phyloP scores from a whole-genome alignment of 306 rosid genomes.

The Senna siamea region DNA sequence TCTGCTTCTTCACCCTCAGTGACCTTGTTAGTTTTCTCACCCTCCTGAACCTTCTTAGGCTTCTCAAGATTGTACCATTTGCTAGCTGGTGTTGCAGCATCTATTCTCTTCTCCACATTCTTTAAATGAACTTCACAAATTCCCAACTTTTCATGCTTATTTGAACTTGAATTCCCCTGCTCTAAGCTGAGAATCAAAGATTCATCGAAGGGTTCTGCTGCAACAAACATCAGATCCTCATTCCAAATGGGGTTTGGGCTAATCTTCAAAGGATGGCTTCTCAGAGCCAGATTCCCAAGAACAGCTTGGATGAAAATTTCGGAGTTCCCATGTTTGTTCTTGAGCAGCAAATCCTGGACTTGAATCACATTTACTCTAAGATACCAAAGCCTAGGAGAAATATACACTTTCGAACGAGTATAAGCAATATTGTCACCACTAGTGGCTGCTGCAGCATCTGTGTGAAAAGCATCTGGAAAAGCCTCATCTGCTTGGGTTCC shows the following conservation, averaged over 20 bases:
- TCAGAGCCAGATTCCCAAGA: constrained; percentile 43
- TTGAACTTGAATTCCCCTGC: constrained; percentile 17
- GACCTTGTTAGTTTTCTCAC: neutral
- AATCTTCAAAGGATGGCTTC: constrained; percentile 36
- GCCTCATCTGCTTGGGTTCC: constrained; percentile 60
- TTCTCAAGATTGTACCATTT: constrained; percentile 43
- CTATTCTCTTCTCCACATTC: constrained; percentile 40
- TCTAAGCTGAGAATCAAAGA: constrained; percentile 40
- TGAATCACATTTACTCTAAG: constrained; percentile 54
- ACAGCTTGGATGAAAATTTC: constrained; percentile 39
- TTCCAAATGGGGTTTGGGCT: constrained; percentile 50
- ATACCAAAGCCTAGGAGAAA: constrained; percentile 60
- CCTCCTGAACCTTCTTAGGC: constrained; percentile 16
- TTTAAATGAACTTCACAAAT: constrained; percentile 42
- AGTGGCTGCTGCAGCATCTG: constrained; percentile 28
- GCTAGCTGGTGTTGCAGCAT: constrained; percentile 14
- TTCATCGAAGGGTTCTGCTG: constrained; percentile 55
- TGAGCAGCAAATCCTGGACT: constrained; percentile 38
- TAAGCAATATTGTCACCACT: neutral
- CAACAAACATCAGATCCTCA: constrained; percentile 53
- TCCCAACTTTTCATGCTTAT: constrained; percentile 41
- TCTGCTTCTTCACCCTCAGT: constrained; percentile 5
- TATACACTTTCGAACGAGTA: constrained; percentile 39
- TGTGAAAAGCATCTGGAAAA: constrained; percentile 47
- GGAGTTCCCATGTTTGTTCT: constrained; percentile 26